Evolutionary conservation across 2,329 filamentous ascomycete species (phyloP).

Genomic region (Ceratocystis eucalypticola): DNA sequence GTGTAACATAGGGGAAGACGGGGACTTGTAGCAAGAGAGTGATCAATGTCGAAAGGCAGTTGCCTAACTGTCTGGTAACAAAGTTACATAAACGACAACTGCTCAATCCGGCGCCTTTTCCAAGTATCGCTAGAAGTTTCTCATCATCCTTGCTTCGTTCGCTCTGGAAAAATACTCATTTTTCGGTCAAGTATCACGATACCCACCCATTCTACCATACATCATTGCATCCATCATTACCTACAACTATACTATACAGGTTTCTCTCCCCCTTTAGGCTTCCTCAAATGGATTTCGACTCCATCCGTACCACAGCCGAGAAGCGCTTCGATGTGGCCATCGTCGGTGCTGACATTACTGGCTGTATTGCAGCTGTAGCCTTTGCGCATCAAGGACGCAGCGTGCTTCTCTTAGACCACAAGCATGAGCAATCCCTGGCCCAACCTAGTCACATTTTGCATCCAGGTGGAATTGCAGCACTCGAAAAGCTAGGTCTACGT

Average conservation of each 20-base stretch:
- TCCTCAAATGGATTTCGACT: neutral
- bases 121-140: neutral
- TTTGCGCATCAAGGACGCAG: conserved; percentile 81
- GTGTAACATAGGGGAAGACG: neutral
- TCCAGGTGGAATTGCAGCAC: conserved; percentile 71
- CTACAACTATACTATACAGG: neutral
- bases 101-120: neutral
- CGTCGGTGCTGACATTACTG: conserved; percentile 80
- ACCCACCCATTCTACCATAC: neutral
- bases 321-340: conserved; percentile 48
- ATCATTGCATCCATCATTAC: neutral
- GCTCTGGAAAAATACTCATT: neutral
- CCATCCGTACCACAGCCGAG: neutral
- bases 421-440: conserved; percentile 64
- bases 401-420: conserved; percentile 68
- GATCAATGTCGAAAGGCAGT: neutral
- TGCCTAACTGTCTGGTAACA: neutral
- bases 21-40: neutral
- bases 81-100: neutral
- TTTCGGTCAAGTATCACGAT: neutral
- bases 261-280: neutral
- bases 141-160: neutral
- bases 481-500: conserved; percentile 64
- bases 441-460: conserved; percentile 92
- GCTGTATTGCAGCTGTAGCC: conserved; percentile 71